phyloP scores from a whole-genome alignment of 2,329 filamentous ascomycete genomes.

The Diplodia corticola region DNA sequence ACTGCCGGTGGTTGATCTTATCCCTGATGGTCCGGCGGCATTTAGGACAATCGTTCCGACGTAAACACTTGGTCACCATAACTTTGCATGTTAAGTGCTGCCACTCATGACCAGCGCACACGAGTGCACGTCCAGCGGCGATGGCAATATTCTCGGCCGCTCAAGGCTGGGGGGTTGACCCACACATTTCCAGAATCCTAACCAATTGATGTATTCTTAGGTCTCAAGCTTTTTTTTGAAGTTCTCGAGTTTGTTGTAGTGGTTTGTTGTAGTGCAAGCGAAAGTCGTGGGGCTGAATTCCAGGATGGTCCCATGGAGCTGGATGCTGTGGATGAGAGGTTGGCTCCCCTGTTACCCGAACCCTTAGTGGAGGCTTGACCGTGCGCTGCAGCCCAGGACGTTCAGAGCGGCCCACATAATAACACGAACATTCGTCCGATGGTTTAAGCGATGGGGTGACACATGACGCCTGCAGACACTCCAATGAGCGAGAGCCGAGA shows the following conservation, averaged over 20 bases:
- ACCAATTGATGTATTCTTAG: not conserved
- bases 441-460: not conserved
- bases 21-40: not conserved
- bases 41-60: not conserved
- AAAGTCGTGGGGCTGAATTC: not conserved
- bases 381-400: constrained; percentile 1
- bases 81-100: not conserved
- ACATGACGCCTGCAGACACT: not conserved
- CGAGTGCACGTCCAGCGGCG: not conserved
- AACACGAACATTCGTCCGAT: not conserved
- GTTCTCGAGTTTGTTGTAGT: too few species aligned
- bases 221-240: not conserved
- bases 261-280: not conserved
- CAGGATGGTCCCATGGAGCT: not conserved
- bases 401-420: not conserved
- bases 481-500: not conserved
- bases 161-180: not conserved
- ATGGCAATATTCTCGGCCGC: not conserved
- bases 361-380: constrained; percentile 6
- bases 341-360: not conserved
- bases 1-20: not conserved
- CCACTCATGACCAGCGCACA: not conserved
- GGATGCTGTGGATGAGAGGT: not conserved
- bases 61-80: not conserved
- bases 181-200: not conserved